These are phyloP conservation scores for Micractinium conductrix DNA, from an alignment of 139 green algal genomes.

Conservation along the genomic window DNA sequence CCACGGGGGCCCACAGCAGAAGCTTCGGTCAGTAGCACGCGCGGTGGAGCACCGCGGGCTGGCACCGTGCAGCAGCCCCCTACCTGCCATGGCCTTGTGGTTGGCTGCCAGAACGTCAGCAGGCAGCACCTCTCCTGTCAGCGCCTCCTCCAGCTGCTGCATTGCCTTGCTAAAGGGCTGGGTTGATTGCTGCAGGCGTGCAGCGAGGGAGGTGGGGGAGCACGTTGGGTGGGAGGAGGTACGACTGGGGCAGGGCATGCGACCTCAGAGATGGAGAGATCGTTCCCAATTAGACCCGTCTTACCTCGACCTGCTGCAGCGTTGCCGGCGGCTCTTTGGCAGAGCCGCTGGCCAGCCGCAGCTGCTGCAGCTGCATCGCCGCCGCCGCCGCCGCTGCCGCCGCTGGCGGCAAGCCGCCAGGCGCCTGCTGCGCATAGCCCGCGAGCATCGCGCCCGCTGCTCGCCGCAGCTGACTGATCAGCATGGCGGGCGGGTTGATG, in stretches of 20 bases:
- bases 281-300: too few species aligned
- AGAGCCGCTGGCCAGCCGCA: background rate
- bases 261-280: too few species aligned
- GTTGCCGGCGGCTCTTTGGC: background rate
- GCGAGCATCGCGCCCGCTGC: background rate
- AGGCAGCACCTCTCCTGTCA: background rate
- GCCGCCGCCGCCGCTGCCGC: background rate
- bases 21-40: too few species aligned
- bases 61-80: too few species aligned
- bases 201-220: background rate
- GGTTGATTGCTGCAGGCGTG: background rate
- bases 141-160: slow-evolving; percentile 14
- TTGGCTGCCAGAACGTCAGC: slow-evolving; percentile 9
- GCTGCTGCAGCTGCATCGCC: slow-evolving; percentile 1
- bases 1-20: too few species aligned
- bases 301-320: too few species aligned
- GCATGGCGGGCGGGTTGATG: too few species aligned
- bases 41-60: too few species aligned
- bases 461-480: background rate
- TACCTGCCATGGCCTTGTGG: background rate
- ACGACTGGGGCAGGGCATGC: too few species aligned
- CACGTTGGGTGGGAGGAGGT: too few species aligned
- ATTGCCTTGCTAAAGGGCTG: slow-evolving; percentile 11
- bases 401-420: background rate
- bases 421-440: background rate